Evolutionary conservation across 345 rosid genomes (phyloP).

Genomic region (Syzygium jambos): DNA sequence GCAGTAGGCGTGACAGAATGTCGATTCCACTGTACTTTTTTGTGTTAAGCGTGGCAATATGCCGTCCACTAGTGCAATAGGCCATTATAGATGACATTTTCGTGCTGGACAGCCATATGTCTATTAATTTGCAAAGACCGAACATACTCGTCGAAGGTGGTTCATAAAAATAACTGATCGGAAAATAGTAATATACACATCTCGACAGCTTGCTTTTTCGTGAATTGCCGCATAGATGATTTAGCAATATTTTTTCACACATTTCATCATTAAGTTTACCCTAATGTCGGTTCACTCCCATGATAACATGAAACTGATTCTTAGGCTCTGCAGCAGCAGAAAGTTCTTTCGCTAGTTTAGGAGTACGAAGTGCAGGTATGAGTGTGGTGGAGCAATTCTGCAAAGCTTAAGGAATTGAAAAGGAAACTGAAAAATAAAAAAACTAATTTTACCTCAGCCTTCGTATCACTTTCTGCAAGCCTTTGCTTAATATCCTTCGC

Average conservation of each 20-base stretch:
- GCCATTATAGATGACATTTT: not conserved
- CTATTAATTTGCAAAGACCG: not conserved
- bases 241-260: not conserved
- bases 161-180: not conserved
- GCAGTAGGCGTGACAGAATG: not conserved
- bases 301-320: not conserved
- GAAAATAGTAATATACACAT: not conserved
- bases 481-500: slow-evolving; percentile 49
- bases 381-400: not conserved
- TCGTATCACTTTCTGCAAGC: slow-evolving; percentile 44
- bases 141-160: not conserved
- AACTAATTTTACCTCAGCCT: slow-evolving; percentile 26
- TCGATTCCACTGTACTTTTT: not conserved
- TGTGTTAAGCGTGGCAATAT: not conserved
- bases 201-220: not conserved
- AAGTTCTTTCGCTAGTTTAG: not conserved
- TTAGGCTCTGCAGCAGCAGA: not conserved
- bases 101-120: not conserved
- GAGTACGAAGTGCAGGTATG: not conserved
- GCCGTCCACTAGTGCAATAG: not conserved
- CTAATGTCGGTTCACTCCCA: not conserved
- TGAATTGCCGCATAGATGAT: not conserved
- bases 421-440: not conserved
- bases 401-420: not conserved
- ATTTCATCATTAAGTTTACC: not conserved